Conservation (phyloP, 495 filamentous ascomycete genomes). For the Neurospora sp. region DNA sequence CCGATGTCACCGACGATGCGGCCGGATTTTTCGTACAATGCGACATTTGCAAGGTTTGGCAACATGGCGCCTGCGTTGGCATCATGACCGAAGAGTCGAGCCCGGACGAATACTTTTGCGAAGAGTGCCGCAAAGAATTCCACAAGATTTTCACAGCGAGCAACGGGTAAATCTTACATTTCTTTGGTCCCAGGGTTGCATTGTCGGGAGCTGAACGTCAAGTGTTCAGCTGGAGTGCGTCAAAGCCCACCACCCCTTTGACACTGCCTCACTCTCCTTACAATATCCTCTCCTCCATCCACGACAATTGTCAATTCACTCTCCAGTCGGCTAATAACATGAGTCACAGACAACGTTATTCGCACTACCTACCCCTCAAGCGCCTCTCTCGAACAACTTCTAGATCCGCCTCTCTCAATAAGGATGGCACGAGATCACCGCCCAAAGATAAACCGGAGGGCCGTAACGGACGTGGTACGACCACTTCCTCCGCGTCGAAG, state of each 20-base stretch:
- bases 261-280: background rate
- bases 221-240: slow-evolving; percentile 14
- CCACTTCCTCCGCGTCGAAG: slow-evolving; percentile 49
- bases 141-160: slow-evolving; percentile 69
- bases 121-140: slow-evolving; percentile 82
- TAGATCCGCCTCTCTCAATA: slow-evolving; percentile 46
- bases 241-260: slow-evolving; percentile 14
- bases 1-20: slow-evolving; percentile 69
- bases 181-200: background rate
- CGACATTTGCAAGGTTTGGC: slow-evolving; percentile 96
- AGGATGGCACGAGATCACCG: slow-evolving; percentile 41
- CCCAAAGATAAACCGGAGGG: slow-evolving; percentile 35
- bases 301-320: background rate
- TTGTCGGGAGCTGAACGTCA: slow-evolving; percentile 12
- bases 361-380: slow-evolving; percentile 45
- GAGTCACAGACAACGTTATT: slow-evolving; percentile 41
- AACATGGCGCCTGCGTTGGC: slow-evolving; percentile 95
- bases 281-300: background rate
- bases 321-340: slow-evolving; percentile 23
- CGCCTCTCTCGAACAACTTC: slow-evolving; percentile 35
- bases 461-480: slow-evolving; percentile 36
- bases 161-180: slow-evolving; percentile 64
- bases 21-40: slow-evolving; percentile 97
- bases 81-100: slow-evolving; percentile 87
- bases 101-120: slow-evolving; percentile 96